Evolutionary conservation across 305 asterid species (phyloP).

Genomic region (Solanum hybrid): DNA sequence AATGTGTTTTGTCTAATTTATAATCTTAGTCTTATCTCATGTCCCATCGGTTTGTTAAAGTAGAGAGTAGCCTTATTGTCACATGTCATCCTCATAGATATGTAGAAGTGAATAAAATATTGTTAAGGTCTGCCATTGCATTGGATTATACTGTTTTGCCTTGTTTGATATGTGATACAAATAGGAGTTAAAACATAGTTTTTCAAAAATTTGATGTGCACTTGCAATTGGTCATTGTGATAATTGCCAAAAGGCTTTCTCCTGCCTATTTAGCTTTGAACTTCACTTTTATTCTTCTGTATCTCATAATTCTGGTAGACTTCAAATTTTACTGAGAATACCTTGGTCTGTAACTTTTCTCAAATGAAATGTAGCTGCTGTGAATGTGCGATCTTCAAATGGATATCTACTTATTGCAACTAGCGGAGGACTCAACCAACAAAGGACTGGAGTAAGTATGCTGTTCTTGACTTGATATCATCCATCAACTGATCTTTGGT

Average conservation of each 20-base stretch:
- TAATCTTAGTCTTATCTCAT: neutral
- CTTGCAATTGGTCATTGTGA: neutral
- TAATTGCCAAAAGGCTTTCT: neutral
- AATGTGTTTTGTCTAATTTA: neutral
- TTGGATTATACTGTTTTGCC: neutral
- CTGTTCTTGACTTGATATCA: constrained; percentile 1
- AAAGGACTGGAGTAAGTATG: constrained; percentile 90
- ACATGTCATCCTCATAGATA: neutral
- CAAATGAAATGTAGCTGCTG: constrained; percentile 54
- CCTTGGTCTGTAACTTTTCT: neutral
- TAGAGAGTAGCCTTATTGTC: neutral
- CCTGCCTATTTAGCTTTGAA: neutral
- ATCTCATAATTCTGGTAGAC: neutral
- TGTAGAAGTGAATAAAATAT: neutral
- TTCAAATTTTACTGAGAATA: neutral
- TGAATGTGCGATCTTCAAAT: constrained; percentile 64
- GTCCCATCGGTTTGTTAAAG: neutral
- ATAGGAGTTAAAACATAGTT: neutral
- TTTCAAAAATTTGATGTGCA: neutral
- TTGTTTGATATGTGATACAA: neutral
- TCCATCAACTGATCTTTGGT: constrained; percentile 7
- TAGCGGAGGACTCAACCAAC: constrained; percentile 97
- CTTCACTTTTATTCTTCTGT: neutral
- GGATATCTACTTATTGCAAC: constrained; percentile 97
- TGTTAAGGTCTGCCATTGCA: neutral